A percentile compares a stretch with the other conserved stretches of the same genome.
These are phyloP conservation scores for Prunus dulcis DNA, from an alignment of 306 rosid genomes.

Conservation along the genomic window DNA sequence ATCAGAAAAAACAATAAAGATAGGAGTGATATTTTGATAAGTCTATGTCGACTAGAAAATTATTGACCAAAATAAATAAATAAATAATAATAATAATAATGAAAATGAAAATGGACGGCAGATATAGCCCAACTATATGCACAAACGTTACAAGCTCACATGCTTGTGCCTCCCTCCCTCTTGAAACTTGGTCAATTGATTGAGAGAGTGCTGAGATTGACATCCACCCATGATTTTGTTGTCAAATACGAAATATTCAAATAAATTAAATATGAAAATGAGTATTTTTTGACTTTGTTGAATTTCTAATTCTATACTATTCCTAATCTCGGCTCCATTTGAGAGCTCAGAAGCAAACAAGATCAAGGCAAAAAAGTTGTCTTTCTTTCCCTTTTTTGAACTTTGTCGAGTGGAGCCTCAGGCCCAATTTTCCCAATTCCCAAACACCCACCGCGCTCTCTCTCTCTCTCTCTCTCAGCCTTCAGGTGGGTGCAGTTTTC, in stretches of 20 bases:
- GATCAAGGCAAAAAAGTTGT: constrained; percentile 2
- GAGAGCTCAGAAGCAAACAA: not conserved
- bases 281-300: not conserved
- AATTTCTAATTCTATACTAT: not conserved
- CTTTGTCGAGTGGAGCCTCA: not conserved
- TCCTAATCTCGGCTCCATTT: not conserved
- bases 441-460: not conserved
- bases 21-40: not conserved
- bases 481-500: not conserved
- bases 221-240: constrained; percentile 3
- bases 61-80: not conserved
- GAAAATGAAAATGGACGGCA: constrained; percentile 1
- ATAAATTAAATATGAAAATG: not conserved
- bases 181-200: constrained; percentile 10
- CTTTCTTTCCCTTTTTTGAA: not conserved
- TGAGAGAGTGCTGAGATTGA: not conserved
- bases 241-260: not conserved
- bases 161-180: not conserved
- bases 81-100: not conserved
- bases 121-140: not conserved
- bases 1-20: not conserved
- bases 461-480: not conserved
- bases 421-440: not conserved
- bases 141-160: not conserved
- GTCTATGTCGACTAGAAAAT: constrained; percentile 16